These are phyloP conservation scores for Sideroxylon spinosum DNA, from an alignment of 179 eudicot species.

Conservation along the genomic window DNA sequence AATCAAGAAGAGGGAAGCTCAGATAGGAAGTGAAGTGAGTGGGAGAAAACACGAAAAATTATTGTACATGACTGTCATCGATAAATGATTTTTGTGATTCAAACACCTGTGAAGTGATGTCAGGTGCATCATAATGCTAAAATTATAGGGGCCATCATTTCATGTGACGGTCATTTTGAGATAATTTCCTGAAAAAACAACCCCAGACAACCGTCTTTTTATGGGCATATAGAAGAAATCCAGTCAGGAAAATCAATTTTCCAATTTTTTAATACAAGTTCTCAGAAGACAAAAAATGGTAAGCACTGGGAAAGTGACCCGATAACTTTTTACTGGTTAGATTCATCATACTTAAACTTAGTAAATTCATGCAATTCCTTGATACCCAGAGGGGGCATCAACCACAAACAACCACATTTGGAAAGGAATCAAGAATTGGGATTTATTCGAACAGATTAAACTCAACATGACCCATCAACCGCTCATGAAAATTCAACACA, in stretches of 20 bases:
- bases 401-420: slow-evolving; percentile 2
- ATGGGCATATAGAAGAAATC: neutral
- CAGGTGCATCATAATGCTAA: no score
- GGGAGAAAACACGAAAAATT: no score
- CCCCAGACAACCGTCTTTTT: neutral
- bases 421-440: neutral
- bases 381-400: neutral
- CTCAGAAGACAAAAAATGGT: neutral
- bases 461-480: neutral
- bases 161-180: no score
- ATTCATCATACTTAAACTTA: neutral
- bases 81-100: no score
- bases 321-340: neutral
- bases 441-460: neutral
- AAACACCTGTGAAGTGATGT: no score
- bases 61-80: no score
- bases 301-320: neutral
- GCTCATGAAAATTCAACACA: neutral
- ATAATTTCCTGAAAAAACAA: no score
- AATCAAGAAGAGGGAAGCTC: no score
- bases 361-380: neutral
- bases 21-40: no score
- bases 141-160: no score
- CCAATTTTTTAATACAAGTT: neutral
- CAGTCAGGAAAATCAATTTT: neutral